Conservation (phyloP, 108 stramenopile genomes). For the Cyclotella distinguenda region DNA sequence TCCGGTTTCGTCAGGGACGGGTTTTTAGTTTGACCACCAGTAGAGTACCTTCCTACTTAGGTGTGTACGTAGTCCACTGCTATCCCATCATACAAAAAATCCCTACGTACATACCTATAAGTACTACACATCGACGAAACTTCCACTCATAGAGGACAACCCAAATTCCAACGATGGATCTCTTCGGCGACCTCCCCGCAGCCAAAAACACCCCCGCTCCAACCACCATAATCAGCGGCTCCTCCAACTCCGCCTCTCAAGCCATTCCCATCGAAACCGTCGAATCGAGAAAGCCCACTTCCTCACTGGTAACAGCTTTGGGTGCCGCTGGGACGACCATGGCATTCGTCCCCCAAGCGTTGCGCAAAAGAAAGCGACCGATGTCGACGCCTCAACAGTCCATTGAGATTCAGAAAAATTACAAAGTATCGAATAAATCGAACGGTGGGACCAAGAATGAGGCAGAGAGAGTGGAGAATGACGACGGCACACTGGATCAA, state of each 20-base stretch:
- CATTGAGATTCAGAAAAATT: not conserved
- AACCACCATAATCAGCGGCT: not conserved
- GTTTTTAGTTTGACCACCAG: too few species aligned
- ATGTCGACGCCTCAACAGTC: not conserved
- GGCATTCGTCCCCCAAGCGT: constrained; percentile 47
- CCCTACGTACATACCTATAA: too few species aligned
- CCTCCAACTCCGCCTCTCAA: not conserved
- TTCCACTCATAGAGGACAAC: too few species aligned
- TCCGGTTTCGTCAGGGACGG: too few species aligned
- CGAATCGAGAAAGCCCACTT: not conserved
- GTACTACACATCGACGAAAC: too few species aligned
- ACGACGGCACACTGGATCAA: not conserved
- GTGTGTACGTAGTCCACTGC: too few species aligned
- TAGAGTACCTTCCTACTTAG: too few species aligned
- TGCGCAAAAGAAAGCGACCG: constrained; percentile 36
- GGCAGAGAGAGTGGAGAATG: not conserved
- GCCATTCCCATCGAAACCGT: not conserved
- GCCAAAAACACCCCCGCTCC: constrained; percentile 14
- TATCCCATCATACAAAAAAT: too few species aligned
- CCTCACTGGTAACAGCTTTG: constrained; percentile 50
- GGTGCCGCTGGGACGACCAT: constrained; percentile 72
- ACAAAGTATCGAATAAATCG: not conserved
- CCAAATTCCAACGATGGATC: too few species aligned
- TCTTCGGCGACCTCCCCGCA: constrained; percentile 44
- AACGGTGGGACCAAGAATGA: not conserved